These are phyloP conservation scores for Epicoccum sorghinum DNA, from an alignment of 2,329 filamentous ascomycete species.

Conservation along the genomic window DNA sequence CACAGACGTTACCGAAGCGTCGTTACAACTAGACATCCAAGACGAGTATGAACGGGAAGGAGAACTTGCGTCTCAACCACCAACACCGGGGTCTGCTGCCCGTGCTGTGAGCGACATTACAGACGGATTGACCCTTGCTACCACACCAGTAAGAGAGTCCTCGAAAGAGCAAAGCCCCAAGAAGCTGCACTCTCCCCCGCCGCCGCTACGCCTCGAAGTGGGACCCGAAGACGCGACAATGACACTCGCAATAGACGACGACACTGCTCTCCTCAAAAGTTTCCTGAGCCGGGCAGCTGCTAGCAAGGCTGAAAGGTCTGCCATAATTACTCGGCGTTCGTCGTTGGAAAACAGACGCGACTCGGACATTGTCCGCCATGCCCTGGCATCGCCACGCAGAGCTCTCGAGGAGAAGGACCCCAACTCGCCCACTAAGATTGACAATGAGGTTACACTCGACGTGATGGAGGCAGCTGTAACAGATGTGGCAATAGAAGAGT, in stretches of 20 bases:
- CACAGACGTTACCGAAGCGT: slow-evolving; percentile 38
- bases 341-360: slow-evolving; percentile 56
- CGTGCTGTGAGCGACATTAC: slow-evolving; percentile 32
- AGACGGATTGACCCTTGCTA: slow-evolving; percentile 37
- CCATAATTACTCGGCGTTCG: slow-evolving; percentile 45
- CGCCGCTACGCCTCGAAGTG: slow-evolving; percentile 30
- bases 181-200: slow-evolving; percentile 37
- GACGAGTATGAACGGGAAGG: slow-evolving; percentile 23
- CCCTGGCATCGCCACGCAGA: slow-evolving; percentile 53
- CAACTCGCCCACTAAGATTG: slow-evolving; percentile 53
- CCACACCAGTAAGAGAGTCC: slow-evolving; percentile 19
- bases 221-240: slow-evolving; percentile 38
- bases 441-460: slow-evolving; percentile 40
- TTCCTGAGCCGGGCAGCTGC: slow-evolving; percentile 58
- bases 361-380: slow-evolving; percentile 54
- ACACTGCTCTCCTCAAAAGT: slow-evolving; percentile 57
- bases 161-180: slow-evolving; percentile 25
- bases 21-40: slow-evolving; percentile 38
- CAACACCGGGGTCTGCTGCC: slow-evolving; percentile 3
- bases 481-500: slow-evolving; percentile 21
- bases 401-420: slow-evolving; percentile 55
- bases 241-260: slow-evolving; percentile 50
- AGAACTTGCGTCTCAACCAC: slow-evolving; percentile 5
- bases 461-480: slow-evolving; percentile 39
- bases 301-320: slow-evolving; percentile 50